Conservation (phyloP, 2,329 filamentous ascomycete genomes). For the Penicillium paneum region DNA sequence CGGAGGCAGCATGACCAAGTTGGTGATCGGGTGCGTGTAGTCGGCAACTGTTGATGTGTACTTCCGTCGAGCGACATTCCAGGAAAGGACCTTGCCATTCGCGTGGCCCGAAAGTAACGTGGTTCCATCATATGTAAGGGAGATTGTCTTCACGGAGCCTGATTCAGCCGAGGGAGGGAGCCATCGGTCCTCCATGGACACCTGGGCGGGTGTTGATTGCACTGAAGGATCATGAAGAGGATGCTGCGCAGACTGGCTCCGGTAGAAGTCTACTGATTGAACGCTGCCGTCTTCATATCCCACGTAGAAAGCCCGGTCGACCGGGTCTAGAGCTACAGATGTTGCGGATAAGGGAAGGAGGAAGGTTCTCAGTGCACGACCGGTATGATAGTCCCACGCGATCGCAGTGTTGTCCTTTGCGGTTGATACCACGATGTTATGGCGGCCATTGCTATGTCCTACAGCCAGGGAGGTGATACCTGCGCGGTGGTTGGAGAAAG, state of each 20-base stretch:
- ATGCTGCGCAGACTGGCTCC: constrained; percentile 45
- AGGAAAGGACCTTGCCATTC: constrained; percentile 72
- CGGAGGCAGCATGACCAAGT: constrained; percentile 69
- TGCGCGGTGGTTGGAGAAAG: constrained; percentile 67
- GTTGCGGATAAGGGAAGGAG: constrained; percentile 71
- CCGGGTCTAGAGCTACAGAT: constrained; percentile 74
- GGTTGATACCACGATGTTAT: constrained; percentile 78
- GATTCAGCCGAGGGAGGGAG: constrained; percentile 59
- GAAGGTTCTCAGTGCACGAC: constrained; percentile 73
- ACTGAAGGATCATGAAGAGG: constrained; percentile 34
- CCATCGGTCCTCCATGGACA: constrained; percentile 43
- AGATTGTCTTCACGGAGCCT: constrained; percentile 65
- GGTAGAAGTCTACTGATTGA: constrained; percentile 73
- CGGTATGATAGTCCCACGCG: constrained; percentile 86
- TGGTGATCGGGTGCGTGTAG: constrained; percentile 78
- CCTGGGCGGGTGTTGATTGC: constrained; percentile 42
- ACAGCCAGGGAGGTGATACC: constrained; percentile 49
- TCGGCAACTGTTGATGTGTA: constrained; percentile 66
- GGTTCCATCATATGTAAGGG: constrained; percentile 78
- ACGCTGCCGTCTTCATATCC: constrained; percentile 77
- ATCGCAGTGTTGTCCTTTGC: constrained; percentile 85
- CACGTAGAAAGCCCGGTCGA: constrained; percentile 76
- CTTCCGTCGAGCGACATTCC: constrained; percentile 71
- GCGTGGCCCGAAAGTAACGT: constrained; percentile 75
- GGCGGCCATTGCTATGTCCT: constrained; percentile 67